A percentile compares a stretch with the other conserved stretches of the same genome.
phyloP scores from a whole-genome alignment of 169 alveolate genomes.

The Eimeria praecox region DNA sequence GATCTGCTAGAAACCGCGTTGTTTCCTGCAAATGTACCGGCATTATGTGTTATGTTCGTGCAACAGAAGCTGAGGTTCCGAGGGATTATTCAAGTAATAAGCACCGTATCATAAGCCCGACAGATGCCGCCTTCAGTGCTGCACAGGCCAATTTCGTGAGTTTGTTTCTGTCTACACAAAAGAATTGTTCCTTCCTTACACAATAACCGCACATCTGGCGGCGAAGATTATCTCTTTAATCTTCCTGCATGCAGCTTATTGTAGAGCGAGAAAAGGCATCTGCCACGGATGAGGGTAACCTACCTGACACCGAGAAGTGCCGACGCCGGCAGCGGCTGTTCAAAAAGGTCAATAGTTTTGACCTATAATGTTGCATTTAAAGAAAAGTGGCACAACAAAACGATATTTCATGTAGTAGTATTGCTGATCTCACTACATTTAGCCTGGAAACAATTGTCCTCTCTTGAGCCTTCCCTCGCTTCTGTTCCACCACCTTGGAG shows the following conservation, averaged over 20 bases:
- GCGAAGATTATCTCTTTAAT: slow-evolving; percentile 80
- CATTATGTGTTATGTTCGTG: neutral
- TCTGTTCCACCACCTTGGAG: slow-evolving; percentile 66
- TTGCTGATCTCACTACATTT: slow-evolving; percentile 35
- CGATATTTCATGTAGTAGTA: neutral
- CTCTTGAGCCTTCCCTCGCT: slow-evolving; percentile 55
- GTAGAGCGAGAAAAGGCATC: neutral
- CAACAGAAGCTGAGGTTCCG: neutral
- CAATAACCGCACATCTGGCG: slow-evolving; percentile 58
- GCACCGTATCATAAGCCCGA: slow-evolving; percentile 77
- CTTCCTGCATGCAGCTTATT: slow-evolving; percentile 39
- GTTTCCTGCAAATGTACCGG: slow-evolving; percentile 32
- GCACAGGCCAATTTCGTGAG: neutral
- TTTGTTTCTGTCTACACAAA: neutral
- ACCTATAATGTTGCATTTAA: slow-evolving; percentile 27
- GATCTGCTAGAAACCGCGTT: slow-evolving; percentile 34
- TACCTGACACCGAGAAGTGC: slow-evolving; percentile 56
- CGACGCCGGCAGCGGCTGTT: slow-evolving; percentile 47
- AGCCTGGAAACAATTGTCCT: slow-evolving; percentile 67
- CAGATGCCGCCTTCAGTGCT: slow-evolving; percentile 81
- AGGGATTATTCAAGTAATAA: neutral
- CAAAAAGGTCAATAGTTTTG: slow-evolving; percentile 75
- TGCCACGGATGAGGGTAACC: neutral
- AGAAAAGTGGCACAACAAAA: neutral
- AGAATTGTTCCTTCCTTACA: slow-evolving; percentile 29